Conservation (phyloP, 2,329 filamentous ascomycete species). For the Alternaria tenuissima region DNA sequence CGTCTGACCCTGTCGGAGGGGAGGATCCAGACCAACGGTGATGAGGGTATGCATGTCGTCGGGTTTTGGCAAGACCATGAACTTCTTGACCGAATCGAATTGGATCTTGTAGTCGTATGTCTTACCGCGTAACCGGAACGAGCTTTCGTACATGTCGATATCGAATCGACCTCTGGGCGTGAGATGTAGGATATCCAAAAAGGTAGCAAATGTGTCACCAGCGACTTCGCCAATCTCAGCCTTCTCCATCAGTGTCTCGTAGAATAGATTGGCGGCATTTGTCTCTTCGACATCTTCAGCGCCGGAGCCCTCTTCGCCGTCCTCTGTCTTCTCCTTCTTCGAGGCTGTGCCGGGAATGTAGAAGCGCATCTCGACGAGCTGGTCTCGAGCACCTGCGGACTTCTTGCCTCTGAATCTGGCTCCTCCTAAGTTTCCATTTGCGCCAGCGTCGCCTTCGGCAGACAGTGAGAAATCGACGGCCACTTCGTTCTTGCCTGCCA, state of each 20-base stretch:
- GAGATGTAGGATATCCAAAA: conserved; percentile 94
- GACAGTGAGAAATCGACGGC: conserved; percentile 91
- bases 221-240: conserved; percentile 98
- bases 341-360: conserved; percentile 92
- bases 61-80: conserved; percentile 98
- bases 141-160: conserved; percentile 99
- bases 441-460: conserved; percentile 74
- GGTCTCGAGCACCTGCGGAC: conserved; percentile 85
- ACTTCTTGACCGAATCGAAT: conserved; percentile 97
- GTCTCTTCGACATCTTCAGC: conserved; percentile 77
- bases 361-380: conserved; percentile 98
- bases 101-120: conserved; percentile 99
- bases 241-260: conserved; percentile 97
- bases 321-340: conserved; percentile 72
- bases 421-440: conserved; percentile 77
- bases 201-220: conserved; percentile 97
- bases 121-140: conserved; percentile 95
- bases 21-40: conserved; percentile 91
- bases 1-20: conserved; percentile 94
- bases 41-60: conserved; percentile 96
- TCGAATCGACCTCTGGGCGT: conserved; percentile 99
- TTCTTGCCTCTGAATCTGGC: conserved; percentile 83
- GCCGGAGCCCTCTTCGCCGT: conserved; percentile 68
- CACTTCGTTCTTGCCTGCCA: conserved; percentile 97
- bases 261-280: conserved; percentile 96